Evolutionary conservation across 2,329 filamentous ascomycete species (phyloP).

Genomic region (Akanthomyces dipterigenus): DNA sequence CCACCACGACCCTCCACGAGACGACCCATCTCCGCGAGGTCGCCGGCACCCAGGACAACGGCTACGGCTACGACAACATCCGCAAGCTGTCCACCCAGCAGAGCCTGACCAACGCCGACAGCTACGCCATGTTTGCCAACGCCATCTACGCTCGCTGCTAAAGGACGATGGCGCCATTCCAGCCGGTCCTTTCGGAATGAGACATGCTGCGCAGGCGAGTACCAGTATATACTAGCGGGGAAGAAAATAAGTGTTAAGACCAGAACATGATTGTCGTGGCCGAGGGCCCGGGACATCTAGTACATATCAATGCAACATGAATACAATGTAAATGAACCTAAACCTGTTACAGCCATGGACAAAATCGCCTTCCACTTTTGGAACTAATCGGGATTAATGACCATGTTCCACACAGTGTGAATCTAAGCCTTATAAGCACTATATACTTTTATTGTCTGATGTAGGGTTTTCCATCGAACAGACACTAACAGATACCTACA

Average conservation of each 20-base stretch:
- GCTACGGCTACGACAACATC: constrained; percentile 16
- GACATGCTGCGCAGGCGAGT: neutral
- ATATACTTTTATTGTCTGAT: too few species aligned
- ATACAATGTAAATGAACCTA: neutral
- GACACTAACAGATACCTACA: too few species aligned
- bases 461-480: too few species aligned
- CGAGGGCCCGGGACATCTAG: neutral
- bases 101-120: constrained; percentile 17
- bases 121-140: constrained; percentile 16
- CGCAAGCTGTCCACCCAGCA: constrained; percentile 8
- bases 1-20: constrained; percentile 12
- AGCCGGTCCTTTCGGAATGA: neutral
- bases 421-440: too few species aligned
- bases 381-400: too few species aligned
- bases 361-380: too few species aligned
- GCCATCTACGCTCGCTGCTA: constrained; percentile 12
- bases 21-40: constrained; percentile 9
- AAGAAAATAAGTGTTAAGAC: neutral
- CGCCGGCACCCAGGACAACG: constrained; percentile 1
- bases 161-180: neutral
- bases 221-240: neutral
- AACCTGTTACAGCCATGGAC: too few species aligned
- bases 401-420: too few species aligned
- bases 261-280: neutral
- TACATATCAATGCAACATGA: neutral